Evolutionary conservation across 164 flowering plant genomes (phyloP).

Genomic region (Nelumbo lutea): DNA sequence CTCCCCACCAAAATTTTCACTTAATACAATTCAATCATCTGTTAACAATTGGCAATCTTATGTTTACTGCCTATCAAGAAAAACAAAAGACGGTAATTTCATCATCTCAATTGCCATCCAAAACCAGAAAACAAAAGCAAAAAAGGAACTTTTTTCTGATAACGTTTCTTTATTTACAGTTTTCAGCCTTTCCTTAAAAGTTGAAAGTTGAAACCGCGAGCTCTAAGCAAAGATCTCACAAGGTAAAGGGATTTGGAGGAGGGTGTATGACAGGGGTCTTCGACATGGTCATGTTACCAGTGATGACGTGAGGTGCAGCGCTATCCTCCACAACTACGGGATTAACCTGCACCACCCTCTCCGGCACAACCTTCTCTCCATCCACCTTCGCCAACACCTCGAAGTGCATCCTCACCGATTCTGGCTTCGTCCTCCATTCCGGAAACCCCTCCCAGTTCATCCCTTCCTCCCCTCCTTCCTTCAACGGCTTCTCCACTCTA

Average conservation of each 20-base stretch:
- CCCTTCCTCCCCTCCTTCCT: slow-evolving; percentile 52
- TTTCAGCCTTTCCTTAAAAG: too few species aligned
- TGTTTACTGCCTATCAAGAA: too few species aligned
- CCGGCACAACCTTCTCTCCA: slow-evolving; percentile 70
- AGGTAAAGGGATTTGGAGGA: slow-evolving; percentile 47
- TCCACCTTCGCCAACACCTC: slow-evolving; percentile 92
- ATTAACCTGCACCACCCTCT: slow-evolving; percentile 61
- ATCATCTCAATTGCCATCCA: too few species aligned
- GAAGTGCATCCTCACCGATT: slow-evolving; percentile 63
- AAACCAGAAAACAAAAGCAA: too few species aligned
- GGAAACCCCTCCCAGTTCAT: slow-evolving; percentile 37
- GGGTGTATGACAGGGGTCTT: slow-evolving; percentile 40
- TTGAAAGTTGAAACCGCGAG: too few species aligned
- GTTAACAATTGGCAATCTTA: too few species aligned
- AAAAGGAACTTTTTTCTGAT: not conserved
- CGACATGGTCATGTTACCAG: slow-evolving; percentile 59
- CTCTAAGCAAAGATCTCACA: slow-evolving; percentile 22
- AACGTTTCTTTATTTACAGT: too few species aligned
- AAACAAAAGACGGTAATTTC: too few species aligned
- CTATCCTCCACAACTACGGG: slow-evolving; percentile 60
- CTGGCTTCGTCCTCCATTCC: slow-evolving; percentile 85
- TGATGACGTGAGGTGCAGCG: slow-evolving; percentile 40
- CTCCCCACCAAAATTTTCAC: too few species aligned
- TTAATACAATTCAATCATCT: too few species aligned
- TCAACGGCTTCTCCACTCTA: slow-evolving; percentile 64